Evolutionary conservation across 306 rosid genomes (phyloP).

Genomic region (Cicer bijugum): DNA sequence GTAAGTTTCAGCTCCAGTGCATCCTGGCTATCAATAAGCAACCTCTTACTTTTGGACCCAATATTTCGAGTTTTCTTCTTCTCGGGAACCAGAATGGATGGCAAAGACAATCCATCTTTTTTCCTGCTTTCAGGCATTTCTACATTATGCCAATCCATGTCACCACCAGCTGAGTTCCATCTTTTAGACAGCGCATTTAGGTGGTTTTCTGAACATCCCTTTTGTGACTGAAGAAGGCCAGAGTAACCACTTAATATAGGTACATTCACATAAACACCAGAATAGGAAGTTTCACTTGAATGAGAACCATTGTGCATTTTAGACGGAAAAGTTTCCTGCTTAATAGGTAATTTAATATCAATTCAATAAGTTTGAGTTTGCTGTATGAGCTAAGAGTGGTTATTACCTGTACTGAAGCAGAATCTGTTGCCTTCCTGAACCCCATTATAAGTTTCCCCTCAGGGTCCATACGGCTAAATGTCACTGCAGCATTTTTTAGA

Average conservation of each 20-base stretch:
- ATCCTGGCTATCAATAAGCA: conserved; percentile 94
- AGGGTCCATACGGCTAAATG: conserved; percentile 99
- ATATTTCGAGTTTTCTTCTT: conserved; percentile 86
- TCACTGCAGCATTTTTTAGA: conserved; percentile 60
- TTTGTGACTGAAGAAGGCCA: conserved; percentile 93
- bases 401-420: conserved; percentile 78
- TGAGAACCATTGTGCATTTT: conserved; percentile 76
- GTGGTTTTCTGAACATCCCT: conserved; percentile 80
- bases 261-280: conserved; percentile 90
- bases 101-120: conserved; percentile 72
- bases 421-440: conserved; percentile 83
- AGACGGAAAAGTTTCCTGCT: conserved; percentile 85
- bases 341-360: conserved; percentile 57
- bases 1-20: conserved; percentile 91
- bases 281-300: conserved; percentile 85
- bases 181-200: conserved; percentile 70
- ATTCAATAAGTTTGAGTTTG: conserved; percentile 48
- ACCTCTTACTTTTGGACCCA: conserved; percentile 93
- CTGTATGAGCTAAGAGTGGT: conserved; percentile 51
- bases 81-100: conserved; percentile 71
- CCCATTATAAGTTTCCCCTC: conserved; percentile 99
- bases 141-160: conserved; percentile 71
- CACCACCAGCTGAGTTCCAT: conserved; percentile 72
- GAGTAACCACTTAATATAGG: conserved; percentile 91
- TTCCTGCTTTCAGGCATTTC: conserved; percentile 73